These are phyloP conservation scores for Sonneratia alba DNA, from an alignment of 345 rosid genomes.

Conservation along the genomic window DNA sequence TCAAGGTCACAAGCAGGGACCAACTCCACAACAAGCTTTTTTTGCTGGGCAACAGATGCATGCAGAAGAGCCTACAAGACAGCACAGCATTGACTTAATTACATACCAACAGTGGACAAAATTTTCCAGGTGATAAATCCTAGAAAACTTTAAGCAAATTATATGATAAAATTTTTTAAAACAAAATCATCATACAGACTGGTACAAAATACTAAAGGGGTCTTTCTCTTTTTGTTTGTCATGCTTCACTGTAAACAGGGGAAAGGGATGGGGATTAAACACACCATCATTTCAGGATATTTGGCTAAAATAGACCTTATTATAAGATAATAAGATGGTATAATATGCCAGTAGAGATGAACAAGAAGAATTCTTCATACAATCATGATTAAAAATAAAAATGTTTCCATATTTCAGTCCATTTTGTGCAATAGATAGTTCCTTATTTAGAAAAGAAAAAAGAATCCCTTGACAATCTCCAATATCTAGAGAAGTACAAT, in stretches of 20 bases:
- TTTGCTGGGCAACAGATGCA: slow-evolving; percentile 63
- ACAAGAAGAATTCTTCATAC: background rate
- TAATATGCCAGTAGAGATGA: background rate
- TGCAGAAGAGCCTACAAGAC: slow-evolving; percentile 83
- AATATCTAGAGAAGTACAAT: too few species aligned
- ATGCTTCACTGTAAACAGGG: background rate
- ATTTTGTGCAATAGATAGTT: background rate
- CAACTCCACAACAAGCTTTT: slow-evolving; percentile 82
- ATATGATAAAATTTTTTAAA: background rate
- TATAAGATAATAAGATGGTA: background rate
- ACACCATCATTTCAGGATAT: background rate
- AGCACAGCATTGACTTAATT: background rate
- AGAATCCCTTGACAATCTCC: too few species aligned
- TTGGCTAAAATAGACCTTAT: background rate
- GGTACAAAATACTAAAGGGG: background rate
- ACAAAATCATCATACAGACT: background rate
- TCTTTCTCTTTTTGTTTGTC: background rate
- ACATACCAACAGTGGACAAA: background rate
- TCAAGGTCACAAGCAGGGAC: slow-evolving; percentile 89
- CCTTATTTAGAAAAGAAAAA: background rate
- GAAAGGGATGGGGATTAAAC: background rate
- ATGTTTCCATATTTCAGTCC: too few species aligned
- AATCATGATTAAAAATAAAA: too few species aligned
- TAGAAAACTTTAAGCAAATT: background rate
- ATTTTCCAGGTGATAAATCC: too few species aligned